These are phyloP conservation scores for Mucor saturninus DNA, from an alignment of 371 early-diverging fungal species.

Conservation along the genomic window DNA sequence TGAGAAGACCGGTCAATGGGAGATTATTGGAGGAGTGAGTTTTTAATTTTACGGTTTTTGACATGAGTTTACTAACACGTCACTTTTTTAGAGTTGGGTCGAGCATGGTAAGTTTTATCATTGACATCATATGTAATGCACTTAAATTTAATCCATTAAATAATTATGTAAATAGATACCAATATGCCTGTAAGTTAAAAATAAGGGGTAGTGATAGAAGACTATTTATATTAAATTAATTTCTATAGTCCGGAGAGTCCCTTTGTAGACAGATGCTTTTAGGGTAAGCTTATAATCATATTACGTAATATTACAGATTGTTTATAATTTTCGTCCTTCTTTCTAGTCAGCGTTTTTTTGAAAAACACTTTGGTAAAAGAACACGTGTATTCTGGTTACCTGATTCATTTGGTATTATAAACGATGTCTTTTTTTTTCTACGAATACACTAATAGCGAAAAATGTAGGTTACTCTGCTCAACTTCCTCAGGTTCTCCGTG, in stretches of 20 bases:
- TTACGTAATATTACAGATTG: neutral
- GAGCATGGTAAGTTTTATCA: slow-evolving; percentile 45
- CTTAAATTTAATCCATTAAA: neutral
- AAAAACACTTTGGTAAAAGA: slow-evolving; percentile 82
- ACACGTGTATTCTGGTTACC: slow-evolving; percentile 94
- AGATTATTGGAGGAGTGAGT: slow-evolving; percentile 89
- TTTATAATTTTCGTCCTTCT: neutral
- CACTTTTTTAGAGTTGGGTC: slow-evolving; percentile 53
- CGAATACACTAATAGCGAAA: neutral
- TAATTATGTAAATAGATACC: slow-evolving; percentile 74
- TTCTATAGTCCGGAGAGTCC: slow-evolving; percentile 82
- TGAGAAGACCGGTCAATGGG: slow-evolving; percentile 79
- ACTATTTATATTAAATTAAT: neutral
- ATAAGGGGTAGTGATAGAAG: neutral
- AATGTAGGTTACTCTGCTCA: slow-evolving; percentile 58
- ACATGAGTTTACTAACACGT: neutral
- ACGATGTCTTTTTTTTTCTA: neutral
- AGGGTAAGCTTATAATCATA: slow-evolving; percentile 41
- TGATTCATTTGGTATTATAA: slow-evolving; percentile 79
- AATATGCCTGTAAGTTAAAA: slow-evolving; percentile 76
- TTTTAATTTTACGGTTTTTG: neutral
- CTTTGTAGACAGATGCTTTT: slow-evolving; percentile 91
- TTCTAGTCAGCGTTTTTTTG: slow-evolving; percentile 81
- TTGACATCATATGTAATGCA: neutral
- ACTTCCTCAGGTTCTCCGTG: slow-evolving; percentile 90